Conservation (phyloP, 257 asterid genomes). For the Scutellaria minor region DNA sequence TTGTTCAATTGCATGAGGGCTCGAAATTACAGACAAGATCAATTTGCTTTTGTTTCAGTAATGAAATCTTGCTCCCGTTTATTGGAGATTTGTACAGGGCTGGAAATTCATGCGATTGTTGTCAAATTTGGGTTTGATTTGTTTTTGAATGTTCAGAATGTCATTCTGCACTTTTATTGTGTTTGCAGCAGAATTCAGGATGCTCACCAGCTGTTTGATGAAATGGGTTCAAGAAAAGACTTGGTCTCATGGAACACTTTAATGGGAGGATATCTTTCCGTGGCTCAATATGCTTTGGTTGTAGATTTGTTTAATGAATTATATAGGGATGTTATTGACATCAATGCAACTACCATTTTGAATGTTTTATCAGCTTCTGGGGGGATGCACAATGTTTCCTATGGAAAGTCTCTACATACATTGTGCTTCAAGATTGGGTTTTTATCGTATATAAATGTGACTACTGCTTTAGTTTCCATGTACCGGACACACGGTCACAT, state of each 20-base stretch:
- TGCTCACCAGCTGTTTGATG: slow-evolving; percentile 68
- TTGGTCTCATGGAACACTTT: slow-evolving; percentile 61
- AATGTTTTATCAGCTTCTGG: slow-evolving; percentile 48
- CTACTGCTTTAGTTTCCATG: slow-evolving; percentile 58
- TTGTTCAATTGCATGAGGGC: slow-evolving; percentile 61
- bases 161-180: slow-evolving; percentile 58
- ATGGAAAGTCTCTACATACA: slow-evolving; percentile 49
- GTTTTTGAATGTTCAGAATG: slow-evolving; percentile 55
- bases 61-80: slow-evolving; percentile 56
- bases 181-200: slow-evolving; percentile 50
- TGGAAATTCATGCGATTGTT: slow-evolving; percentile 48
- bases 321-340: slow-evolving; percentile 25
- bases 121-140: slow-evolving; percentile 55
- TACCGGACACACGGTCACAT: slow-evolving; percentile 51
- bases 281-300: slow-evolving; percentile 36
- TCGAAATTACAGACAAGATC: slow-evolving; percentile 29
- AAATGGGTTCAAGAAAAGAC: slow-evolving; percentile 46
- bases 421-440: slow-evolving; percentile 63
- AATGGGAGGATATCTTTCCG: slow-evolving; percentile 66
- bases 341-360: slow-evolving; percentile 47
- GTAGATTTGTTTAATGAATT: slow-evolving; percentile 49
- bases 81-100: slow-evolving; percentile 45
- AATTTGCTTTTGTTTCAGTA: slow-evolving; percentile 52
- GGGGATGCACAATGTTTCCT: slow-evolving; percentile 29
- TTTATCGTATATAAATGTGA: slow-evolving; percentile 43